phyloP scores from a whole-genome alignment of 2,329 filamentous ascomycete species.

The Chaetomium olivaceum region DNA sequence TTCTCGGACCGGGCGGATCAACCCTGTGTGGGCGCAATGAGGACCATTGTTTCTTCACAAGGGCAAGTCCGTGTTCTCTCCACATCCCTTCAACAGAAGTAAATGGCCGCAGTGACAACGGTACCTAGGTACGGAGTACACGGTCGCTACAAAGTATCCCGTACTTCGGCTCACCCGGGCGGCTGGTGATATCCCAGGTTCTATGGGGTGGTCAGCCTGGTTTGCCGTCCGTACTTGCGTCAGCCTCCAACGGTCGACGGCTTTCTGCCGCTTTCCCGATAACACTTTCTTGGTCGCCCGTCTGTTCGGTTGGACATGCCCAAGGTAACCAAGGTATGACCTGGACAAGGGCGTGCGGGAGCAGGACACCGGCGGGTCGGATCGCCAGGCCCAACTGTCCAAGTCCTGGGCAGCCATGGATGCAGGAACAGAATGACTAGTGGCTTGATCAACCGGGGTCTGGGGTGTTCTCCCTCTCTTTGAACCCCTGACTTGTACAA shows the following conservation, averaged over 20 bases:
- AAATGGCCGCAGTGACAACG: background rate
- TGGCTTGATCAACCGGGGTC: background rate
- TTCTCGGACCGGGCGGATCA: constrained; percentile 1
- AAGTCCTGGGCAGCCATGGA: background rate
- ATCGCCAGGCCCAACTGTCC: background rate
- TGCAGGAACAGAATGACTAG: constrained; percentile 13
- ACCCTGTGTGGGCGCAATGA: constrained; percentile 9
- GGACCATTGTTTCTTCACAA: constrained; percentile 8
- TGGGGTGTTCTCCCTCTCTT: background rate
- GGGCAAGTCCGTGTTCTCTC: background rate
- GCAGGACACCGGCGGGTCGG: background rate
- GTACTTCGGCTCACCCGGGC: constrained; percentile 26
- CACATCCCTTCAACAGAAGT: background rate
- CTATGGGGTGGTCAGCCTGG: constrained; percentile 27
- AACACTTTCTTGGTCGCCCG: background rate
- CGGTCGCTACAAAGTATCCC: constrained; percentile 6
- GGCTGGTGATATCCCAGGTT: constrained; percentile 29
- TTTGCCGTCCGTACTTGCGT: constrained; percentile 24
- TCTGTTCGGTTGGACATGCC: constrained; percentile 7
- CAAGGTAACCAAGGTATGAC: background rate
- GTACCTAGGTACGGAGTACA: background rate
- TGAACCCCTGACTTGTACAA: constrained; percentile 12
- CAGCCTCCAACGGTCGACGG: constrained; percentile 9
- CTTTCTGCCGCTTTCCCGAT: background rate
- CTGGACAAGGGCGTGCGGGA: constrained; percentile 6